Evolutionary conservation across 139 green algal species (phyloP), one percentile per base, ranked within the genome.

Genomic region (Monoraphidium neglectum): DNA sequence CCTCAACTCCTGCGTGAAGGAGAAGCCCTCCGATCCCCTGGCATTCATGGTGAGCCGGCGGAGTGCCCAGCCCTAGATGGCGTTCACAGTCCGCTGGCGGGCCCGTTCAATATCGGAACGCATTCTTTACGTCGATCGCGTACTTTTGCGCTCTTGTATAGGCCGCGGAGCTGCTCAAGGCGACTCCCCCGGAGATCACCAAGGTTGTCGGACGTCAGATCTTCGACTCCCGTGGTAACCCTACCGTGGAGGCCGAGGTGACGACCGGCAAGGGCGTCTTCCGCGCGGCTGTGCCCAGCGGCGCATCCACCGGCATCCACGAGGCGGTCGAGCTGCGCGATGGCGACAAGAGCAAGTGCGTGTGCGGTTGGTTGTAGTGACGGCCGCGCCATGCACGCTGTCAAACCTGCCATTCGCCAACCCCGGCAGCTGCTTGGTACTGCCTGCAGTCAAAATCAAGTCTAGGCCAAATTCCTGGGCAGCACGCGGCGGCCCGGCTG

Each of bases 281-380:
- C 86, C 77, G 93, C 33, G 96, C 95, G 26, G 93, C 93, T 21
- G 94, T 98, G 36, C 96, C 96, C 49, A 93, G 79, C 66, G 96
- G 96, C 56, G 96, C 95, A 47, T 98, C 92, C 40, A 99, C 96
- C 54, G 96, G 94, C 72, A 91, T 97, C 51, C 93, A 99, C 83
- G 97, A 99, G 90, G 97, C 97, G 0, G 93, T 98, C 16, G 97
- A 99, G 92, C 87, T 99, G 49, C 87, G 97, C 59, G 97, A 99
- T 74, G 92, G 89, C 18, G 96, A 94, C 81, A 93, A 95, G 83
- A 68, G 72, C 63, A 86, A 88, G 77, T 89, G 59, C 28, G 84
- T 79, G 33, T 4, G 40, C 56, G 23, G 66, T 43, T 16, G 8
- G 18, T 43, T 43, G n/a, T n/a, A n/a, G n/a, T n/a, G n/a, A n/a